Percentiles rank a stretch among this genome's conserved stretches.
Evolutionary conservation across 1,284 basidiomycete species (phyloP).

Genomic region (Trichosporon inkin): DNA sequence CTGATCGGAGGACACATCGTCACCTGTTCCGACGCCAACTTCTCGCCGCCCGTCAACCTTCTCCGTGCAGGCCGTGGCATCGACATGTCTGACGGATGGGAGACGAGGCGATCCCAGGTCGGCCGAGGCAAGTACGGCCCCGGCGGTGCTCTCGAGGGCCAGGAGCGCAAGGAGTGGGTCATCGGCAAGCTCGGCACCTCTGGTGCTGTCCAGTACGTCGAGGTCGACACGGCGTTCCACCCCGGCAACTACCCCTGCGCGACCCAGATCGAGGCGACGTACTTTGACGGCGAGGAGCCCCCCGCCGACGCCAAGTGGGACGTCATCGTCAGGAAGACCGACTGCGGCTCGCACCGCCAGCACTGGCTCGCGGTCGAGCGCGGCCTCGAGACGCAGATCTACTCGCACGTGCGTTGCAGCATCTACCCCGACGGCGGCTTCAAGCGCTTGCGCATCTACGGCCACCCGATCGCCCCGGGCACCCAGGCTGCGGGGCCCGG

Average conservation of each 20-base stretch:
- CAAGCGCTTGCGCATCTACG: constrained; percentile 82
- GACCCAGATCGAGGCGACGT: constrained; percentile 31
- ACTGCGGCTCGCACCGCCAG: constrained; percentile 82
- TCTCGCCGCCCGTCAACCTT: constrained; percentile 84
- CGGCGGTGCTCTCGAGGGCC: constrained; percentile 43
- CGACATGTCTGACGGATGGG: constrained; percentile 99
- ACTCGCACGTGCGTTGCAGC: constrained; percentile 80
- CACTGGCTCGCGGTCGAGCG: constrained; percentile 81
- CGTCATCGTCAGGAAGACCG: constrained; percentile 67
- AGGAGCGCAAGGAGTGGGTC: constrained; percentile 82
- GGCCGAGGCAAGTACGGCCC: constrained; percentile 58
- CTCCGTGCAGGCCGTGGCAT: constrained; percentile 82
- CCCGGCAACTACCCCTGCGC: constrained; percentile 92
- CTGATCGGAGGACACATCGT: constrained; percentile 71
- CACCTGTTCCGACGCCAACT: constrained; percentile 75
- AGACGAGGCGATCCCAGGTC: constrained; percentile 81
- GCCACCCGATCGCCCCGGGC: constrained; percentile 53
- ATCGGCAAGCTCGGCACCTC: constrained; percentile 76
- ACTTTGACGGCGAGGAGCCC: constrained; percentile 30
- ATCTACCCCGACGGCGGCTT: constrained; percentile 95
- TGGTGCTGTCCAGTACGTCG: constrained; percentile 69
- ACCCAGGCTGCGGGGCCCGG: constrained; percentile 16
- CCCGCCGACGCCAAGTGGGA: constrained; percentile 62
- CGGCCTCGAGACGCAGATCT: constrained; percentile 56
- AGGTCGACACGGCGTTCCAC: constrained; percentile 93